Conservation (phyloP, 2,329 filamentous ascomycete genomes). For the Penicillium oxalicum region DNA sequence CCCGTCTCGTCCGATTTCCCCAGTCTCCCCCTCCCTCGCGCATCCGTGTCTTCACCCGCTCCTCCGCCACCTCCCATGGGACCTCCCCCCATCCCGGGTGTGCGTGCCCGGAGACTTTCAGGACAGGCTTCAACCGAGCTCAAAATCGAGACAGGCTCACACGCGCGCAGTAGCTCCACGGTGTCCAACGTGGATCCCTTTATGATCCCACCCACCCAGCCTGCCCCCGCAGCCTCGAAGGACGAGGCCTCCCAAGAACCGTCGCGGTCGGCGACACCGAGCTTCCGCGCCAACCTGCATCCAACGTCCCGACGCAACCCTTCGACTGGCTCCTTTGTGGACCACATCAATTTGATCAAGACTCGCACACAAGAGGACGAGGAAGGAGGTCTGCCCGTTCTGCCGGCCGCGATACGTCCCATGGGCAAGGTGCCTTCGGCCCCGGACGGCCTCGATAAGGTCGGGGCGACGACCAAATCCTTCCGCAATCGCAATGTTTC, state of each 20-base stretch:
- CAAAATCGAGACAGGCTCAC: conserved; percentile 71
- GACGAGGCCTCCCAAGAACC: conserved; percentile 20
- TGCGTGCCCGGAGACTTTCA: conserved; percentile 72
- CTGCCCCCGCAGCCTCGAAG: conserved; percentile 26
- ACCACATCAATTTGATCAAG: conserved; percentile 40
- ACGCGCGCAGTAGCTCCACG: conserved; percentile 22
- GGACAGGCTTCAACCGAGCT: conserved; percentile 74
- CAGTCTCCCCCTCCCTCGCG: conserved; percentile 15
- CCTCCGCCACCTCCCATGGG: conserved; percentile 17
- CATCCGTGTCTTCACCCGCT: conserved; percentile 10
- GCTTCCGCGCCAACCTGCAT: conserved; percentile 16
- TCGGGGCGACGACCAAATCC: conserved; percentile 65
- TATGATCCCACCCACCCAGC: conserved; percentile 17
- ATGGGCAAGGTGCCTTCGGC: conserved; percentile 38
- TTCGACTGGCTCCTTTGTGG: conserved; percentile 32
- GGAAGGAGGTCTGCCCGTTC: conserved; percentile 25
- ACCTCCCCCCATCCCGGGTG: conserved; percentile 41
- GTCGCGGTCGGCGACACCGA: conserved; percentile 11
- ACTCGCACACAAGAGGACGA: conserved; percentile 42
- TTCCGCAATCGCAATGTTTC: conserved; percentile 71
- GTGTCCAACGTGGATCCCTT: conserved; percentile 24
- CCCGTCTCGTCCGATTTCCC: conserved; percentile 42
- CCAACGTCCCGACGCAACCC: conserved; percentile 25
- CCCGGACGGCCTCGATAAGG: conserved; percentile 53
- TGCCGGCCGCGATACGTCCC: conserved; percentile 31